Evolutionary conservation across 768 basidiomycete genomes (phyloP).

Genomic region (Tubosaeta sp.): DNA sequence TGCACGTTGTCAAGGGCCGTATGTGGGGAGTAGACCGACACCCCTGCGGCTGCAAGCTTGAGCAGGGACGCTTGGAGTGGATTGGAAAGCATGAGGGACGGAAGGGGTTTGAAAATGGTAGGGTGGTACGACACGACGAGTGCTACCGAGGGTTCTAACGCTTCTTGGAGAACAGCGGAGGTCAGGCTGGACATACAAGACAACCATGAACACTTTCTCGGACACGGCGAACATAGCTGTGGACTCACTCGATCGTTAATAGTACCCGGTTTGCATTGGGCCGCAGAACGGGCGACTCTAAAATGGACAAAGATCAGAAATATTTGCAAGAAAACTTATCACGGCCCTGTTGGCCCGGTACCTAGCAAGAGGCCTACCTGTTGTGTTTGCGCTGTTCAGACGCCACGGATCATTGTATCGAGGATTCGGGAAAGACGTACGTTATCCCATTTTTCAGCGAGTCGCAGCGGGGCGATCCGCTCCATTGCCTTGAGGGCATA

Average conservation of each 20-base stretch:
- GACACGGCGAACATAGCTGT: neutral
- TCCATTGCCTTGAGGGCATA: conserved; percentile 68
- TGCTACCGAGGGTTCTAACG: conserved; percentile 54
- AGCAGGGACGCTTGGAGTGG: conserved; percentile 80
- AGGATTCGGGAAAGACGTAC: conserved; percentile 43
- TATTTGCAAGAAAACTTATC: neutral
- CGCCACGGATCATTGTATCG: neutral
- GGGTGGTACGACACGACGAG: conserved; percentile 84
- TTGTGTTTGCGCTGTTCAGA: conserved; percentile 1
- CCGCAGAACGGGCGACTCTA: conserved; percentile 53
- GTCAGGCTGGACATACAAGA: conserved; percentile 53
- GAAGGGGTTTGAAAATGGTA: conserved; percentile 71
- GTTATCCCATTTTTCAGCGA: conserved; percentile 95
- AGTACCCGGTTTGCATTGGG: conserved; percentile 47
- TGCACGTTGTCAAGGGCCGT: conserved; percentile 81
- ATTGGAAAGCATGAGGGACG: conserved; percentile 71
- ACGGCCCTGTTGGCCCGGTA: conserved; percentile 26
- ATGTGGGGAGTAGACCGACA: conserved; percentile 86
- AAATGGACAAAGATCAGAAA: conserved; percentile 4
- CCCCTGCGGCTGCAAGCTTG: conserved; percentile 73
- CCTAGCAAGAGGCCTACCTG: conserved; percentile 76
- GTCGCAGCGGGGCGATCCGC: conserved; percentile 76
- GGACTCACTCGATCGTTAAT: conserved; percentile 65
- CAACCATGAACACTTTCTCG: conserved; percentile 19
- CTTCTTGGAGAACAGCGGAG: conserved; percentile 64